Base-by-base conservation (phyloP, 495 filamentous ascomycete species). In the Parathielavia hyrcaniae region DNA sequence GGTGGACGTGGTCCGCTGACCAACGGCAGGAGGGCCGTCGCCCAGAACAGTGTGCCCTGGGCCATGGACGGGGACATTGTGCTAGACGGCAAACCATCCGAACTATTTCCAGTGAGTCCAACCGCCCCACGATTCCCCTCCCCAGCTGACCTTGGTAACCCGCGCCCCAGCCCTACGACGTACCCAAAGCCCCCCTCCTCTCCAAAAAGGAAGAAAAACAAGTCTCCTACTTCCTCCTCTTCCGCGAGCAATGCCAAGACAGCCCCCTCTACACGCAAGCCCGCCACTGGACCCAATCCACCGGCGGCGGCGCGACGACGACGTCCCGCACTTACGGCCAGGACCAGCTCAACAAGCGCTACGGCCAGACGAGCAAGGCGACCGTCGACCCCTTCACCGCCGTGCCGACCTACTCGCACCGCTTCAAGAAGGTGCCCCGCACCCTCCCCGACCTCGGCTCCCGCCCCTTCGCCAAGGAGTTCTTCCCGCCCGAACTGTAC, bases 401-500 rank as follows among this genome's bases (percentile, higher is more conserved):
- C 35, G 75, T 81, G 23, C 77, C 78, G 17, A 74, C 71, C 16
- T 82, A 81, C 62, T 76, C 75, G 22, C 67, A 76, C 63, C 69
- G 67, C 46, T 80, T 79, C 59, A 61, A 60, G n/a, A 69, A 70
- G 16, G 64, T 70, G 17, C 71, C 73, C 34, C 69, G 78, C 22
- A 71, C 69, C 0, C 62, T 82, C n/a, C 80, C 80, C 0, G 72
- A 79, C 47, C 69, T 81, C 5, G 69, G 62, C 40, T 66, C 68
- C 13, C 65, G 67, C 45, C 66, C 70, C 1, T 77, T 79, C 38
- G 72, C 72, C 44, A 75, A 73, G 19, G 72, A 76, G 14, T 71
- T 81, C 51, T 81, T 79, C 59, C 80, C 80, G 0, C 61, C 73
- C 48, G 80, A 82, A 59, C 71, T 82, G 7, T 78, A 77, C 69